Base-by-base conservation (phyloP, 345 rosid species). In the Salix viminalis region DNA sequence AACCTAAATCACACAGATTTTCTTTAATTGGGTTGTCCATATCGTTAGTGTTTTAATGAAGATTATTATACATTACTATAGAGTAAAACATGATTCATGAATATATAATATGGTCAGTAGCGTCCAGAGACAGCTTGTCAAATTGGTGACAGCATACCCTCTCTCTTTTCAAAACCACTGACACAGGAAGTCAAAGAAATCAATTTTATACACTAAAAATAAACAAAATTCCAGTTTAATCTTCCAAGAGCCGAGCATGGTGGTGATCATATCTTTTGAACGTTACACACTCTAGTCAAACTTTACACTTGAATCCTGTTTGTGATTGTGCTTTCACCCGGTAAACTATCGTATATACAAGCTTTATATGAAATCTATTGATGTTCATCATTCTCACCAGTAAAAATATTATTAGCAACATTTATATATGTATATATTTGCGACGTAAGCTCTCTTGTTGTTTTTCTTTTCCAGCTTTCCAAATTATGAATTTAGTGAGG, bases 51-150 rank as follows among this genome's bases (percentile, higher is more conserved):
- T 65, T 26, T 11, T 65, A 1, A 66, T 2, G 37, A 6, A 4
- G 41, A 36, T 34, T 4, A 34, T 34, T 34, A 34, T 32, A 2
- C 21, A 19, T 44, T 3, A 2, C 16, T 67, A 39, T 21, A 21
- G 11, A 39, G 30, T 21, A 18, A 37, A 67, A 39, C 28, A 71
- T 50, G 13, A 32, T 44, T 24, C 2, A 58, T 60, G 7, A 41
- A 50, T 19, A 32, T 44, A 14, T 19, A 7, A 2, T 2, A 46
- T 48, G 23, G 37, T 50, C 16, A 66, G 36, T 16, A 21, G 32
- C 26, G 13, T 62, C 36, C 12, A 28, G 48, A n/a, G 77, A 69
- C 79, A 61, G 13, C 46, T 21, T 42, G 79, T 58, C 64, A 37
- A 61, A 39, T 61, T 61, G 64, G 5, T 44, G 69, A 67, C 58